Percentiles rank a stretch among this genome's conserved stretches.
Evolutionary conservation across 1,139 yeast species (phyloP).

Genomic region (Yamadazyma blattariae): DNA sequence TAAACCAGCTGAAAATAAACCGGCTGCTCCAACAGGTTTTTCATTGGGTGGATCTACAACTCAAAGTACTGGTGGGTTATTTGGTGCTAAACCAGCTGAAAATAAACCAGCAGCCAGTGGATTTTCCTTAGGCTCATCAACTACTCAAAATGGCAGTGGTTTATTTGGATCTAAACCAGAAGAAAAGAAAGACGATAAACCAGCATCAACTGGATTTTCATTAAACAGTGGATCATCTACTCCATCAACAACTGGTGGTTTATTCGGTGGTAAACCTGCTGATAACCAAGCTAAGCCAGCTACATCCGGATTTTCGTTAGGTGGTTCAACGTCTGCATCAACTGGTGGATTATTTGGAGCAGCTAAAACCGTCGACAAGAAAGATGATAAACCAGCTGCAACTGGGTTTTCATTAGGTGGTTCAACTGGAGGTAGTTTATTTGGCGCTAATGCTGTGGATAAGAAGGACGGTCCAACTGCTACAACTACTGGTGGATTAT

Average conservation of each 20-base stretch:
- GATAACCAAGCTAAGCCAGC: conserved; percentile 16
- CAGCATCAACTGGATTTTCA: conserved; percentile 14
- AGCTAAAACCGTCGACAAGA: conserved; percentile 17
- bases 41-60: conserved; percentile 3
- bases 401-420: conserved; percentile 17
- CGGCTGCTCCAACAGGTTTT: conserved; percentile 4
- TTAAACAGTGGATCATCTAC: conserved; percentile 13
- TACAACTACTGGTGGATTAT: conserved; percentile 24
- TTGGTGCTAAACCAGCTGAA: conserved; percentile 22
- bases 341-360: conserved; percentile 24
- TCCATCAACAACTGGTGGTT: conserved; percentile 10
- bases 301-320: conserved; percentile 13
- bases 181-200: conserved; percentile 20
- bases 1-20: conserved; percentile 13
- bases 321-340: conserved; percentile 20
- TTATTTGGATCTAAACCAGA: conserved; percentile 16
- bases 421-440: conserved; percentile 17
- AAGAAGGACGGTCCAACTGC: conserved; percentile 15
- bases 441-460: conserved; percentile 18
- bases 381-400: conserved; percentile 16
- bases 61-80: conserved; percentile 16
- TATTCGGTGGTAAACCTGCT: conserved; percentile 18
- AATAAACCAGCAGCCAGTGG: conserved; percentile 5
- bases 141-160: conserved; percentile 18
- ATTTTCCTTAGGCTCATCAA: conserved; percentile 6